Conservation (phyloP, 805 yeast species). For the Kodamaea laetipori region DNA sequence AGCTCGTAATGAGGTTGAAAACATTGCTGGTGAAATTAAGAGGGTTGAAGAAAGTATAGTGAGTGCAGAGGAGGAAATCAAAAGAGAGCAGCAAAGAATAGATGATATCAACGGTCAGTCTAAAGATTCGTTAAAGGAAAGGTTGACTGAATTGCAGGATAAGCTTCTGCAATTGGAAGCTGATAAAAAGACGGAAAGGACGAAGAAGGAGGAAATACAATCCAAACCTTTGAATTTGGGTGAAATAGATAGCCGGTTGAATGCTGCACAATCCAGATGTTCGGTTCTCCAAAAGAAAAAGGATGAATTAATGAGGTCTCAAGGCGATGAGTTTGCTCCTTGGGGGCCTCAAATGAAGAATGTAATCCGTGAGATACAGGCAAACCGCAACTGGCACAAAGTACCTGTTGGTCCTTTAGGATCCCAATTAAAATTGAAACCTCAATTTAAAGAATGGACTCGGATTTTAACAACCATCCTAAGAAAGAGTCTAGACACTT, state of each 20-base stretch:
- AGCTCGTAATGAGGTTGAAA: constrained; percentile 18
- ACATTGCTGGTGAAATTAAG: constrained; percentile 19
- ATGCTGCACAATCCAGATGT: constrained; percentile 15
- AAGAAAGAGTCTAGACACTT: constrained; percentile 54
- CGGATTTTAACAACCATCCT: constrained; percentile 60
- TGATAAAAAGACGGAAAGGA: constrained; percentile 18
- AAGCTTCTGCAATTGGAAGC: constrained; percentile 19
- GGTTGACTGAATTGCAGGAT: constrained; percentile 25
- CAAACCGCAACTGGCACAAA: constrained; percentile 37
- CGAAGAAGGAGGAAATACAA: constrained; percentile 7
- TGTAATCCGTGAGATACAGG: constrained; percentile 45
- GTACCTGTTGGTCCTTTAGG: constrained; percentile 86
- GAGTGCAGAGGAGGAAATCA: constrained; percentile 24
- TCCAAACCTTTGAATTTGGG: constrained; percentile 23
- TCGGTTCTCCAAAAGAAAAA: constrained; percentile 9
- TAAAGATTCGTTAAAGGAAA: constrained; percentile 32
- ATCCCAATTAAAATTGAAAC: constrained; percentile 53
- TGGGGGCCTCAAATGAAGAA: constrained; percentile 51
- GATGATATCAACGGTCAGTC: constrained; percentile 48
- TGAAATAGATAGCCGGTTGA: constrained; percentile 27
- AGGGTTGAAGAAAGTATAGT: constrained; percentile 13
- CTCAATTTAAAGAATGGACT: constrained; percentile 57
- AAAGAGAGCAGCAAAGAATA: constrained; percentile 39
- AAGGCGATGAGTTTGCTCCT: constrained; percentile 44
- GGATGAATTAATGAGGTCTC: constrained; percentile 21